Evolutionary conservation across 78 protist species (phyloP).

Genomic region (Dictyostelium intermedium): DNA sequence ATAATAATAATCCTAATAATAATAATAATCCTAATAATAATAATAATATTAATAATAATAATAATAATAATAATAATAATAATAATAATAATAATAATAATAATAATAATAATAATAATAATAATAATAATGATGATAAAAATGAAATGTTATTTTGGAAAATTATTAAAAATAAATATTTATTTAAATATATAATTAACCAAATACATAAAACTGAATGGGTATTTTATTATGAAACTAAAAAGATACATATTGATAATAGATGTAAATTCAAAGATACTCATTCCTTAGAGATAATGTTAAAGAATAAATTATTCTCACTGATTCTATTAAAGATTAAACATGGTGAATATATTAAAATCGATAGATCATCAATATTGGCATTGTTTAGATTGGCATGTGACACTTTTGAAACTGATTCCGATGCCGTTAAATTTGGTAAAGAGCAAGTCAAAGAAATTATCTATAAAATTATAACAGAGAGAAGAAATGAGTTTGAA

Average conservation of each 20-base stretch:
- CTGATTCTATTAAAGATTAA: background rate
- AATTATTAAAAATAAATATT: background rate
- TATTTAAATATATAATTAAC: background rate
- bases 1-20: too few species aligned
- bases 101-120: background rate
- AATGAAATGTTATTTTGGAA: background rate
- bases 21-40: background rate
- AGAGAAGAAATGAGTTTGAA: too few species aligned
- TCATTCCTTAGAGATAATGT: background rate
- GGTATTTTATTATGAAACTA: background rate
- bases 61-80: background rate
- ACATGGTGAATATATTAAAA: background rate
- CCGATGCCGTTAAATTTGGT: too few species aligned
- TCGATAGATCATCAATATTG: background rate
- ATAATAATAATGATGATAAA: background rate
- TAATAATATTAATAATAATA: background rate
- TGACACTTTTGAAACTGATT: too few species aligned
- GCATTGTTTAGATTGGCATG: background rate
- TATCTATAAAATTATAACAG: too few species aligned
- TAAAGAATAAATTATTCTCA: background rate
- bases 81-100: background rate
- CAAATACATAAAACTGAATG: background rate
- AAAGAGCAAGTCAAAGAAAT: too few species aligned
- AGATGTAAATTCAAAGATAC: background rate
- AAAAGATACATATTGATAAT: background rate